Evolutionary conservation across 768 basidiomycete genomes (phyloP).

Genomic region (Amanita subjunquillea): DNA sequence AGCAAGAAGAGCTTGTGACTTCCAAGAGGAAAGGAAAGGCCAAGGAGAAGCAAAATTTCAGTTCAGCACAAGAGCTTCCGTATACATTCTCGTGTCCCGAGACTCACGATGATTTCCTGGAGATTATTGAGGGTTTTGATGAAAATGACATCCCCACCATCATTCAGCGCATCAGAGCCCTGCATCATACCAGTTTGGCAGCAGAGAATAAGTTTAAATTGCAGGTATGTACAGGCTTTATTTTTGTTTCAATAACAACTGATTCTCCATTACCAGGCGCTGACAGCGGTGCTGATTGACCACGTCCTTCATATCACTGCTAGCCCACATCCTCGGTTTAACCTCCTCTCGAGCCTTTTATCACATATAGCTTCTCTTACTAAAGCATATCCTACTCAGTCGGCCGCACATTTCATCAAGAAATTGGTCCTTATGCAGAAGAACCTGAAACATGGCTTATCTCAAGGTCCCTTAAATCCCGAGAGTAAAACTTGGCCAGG

Average conservation of each 20-base stretch:
- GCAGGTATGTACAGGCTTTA: constrained; percentile 44
- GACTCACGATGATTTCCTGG: constrained; percentile 83
- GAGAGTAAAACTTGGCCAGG: constrained; percentile 85
- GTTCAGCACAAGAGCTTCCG: constrained; percentile 55
- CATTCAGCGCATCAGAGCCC: constrained; percentile 79
- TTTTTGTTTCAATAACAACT: constrained; percentile 2
- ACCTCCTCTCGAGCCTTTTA: constrained; percentile 52
- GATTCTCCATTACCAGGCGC: constrained; percentile 31
- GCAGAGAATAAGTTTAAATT: constrained; percentile 88
- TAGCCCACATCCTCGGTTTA: constrained; percentile 48
- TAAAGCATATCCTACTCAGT: constrained; percentile 69
- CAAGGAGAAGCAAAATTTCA: constrained; percentile 18
- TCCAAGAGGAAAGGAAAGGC: constrained; percentile 18
- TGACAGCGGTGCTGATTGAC: constrained; percentile 77
- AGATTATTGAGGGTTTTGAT: constrained; percentile 60
- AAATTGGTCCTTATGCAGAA: constrained; percentile 91
- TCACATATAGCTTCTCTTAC: constrained; percentile 75
- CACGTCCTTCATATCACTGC: constrained; percentile 73
- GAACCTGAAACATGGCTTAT: constrained; percentile 79
- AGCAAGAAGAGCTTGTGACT: constrained; percentile 32
- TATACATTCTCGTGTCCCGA: constrained; percentile 88
- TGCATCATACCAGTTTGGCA: constrained; percentile 89
- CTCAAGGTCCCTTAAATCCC: constrained; percentile 47
- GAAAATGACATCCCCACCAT: constrained; percentile 72
- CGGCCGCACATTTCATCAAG: constrained; percentile 68